Conservation (phyloP, 257 asterid species). For the Solanum lycopersicoides region DNA sequence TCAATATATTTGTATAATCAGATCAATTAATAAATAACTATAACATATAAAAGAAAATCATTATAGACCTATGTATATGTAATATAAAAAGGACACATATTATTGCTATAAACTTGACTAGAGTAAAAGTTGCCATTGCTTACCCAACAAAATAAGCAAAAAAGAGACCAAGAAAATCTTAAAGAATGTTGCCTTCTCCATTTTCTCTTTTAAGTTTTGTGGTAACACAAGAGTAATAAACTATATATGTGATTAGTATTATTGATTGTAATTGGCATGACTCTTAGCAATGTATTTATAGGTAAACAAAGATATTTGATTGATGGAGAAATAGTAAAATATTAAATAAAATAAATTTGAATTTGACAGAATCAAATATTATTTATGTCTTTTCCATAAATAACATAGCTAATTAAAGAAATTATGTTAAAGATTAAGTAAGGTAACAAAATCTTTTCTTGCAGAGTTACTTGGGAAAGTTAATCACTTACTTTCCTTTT, state of each 20-base stretch:
- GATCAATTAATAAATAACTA: too few species aligned
- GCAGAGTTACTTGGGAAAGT: background rate
- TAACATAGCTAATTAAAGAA: background rate
- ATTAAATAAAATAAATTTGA: background rate
- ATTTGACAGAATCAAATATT: background rate
- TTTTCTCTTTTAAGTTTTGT: background rate
- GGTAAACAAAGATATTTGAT: background rate
- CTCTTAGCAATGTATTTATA: background rate
- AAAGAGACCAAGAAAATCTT: background rate
- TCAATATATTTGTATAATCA: too few species aligned
- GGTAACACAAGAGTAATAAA: background rate
- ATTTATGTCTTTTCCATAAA: background rate
- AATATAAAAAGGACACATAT: background rate
- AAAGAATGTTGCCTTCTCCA: background rate
- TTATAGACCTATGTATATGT: too few species aligned
- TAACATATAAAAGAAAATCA: too few species aligned
- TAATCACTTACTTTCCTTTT: background rate
- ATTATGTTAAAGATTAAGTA: background rate
- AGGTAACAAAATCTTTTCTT: background rate
- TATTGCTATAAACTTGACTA: background rate
- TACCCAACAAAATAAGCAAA: background rate
- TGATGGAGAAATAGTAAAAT: background rate
- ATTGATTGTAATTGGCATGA: background rate
- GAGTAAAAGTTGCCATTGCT: background rate
- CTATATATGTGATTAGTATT: background rate